Evolutionary conservation across 768 basidiomycete genomes (phyloP), one percentile per base, ranked within the genome.

Genomic region (Wakefieldia striispora): DNA sequence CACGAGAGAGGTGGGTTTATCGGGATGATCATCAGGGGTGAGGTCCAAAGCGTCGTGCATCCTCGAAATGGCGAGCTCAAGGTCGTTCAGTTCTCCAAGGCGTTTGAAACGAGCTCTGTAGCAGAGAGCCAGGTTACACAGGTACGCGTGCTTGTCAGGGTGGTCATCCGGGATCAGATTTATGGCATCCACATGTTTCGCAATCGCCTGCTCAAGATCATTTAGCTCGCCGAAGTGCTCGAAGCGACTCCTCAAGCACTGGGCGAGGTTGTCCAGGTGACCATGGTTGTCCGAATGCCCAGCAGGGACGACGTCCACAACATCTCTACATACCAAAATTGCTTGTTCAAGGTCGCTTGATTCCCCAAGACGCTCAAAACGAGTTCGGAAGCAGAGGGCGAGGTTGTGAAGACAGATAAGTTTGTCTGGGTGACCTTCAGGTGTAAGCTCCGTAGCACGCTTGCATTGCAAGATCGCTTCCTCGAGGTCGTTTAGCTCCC

Each of bases 61-160:
- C 7, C n/a, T 40, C 21, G 13, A 47, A 14, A 55, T 40, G 9
- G 51, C 51, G 1, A 33, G 14, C 16, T 48, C 46, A 2, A 55
- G 19, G 9, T 54, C 46, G 0, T 1, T 19, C 3, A 33, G 3
- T 10, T 38, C 24, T 17, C 34, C 31, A 12, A 48, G 6, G n/a
- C 17, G n/a, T 24, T 34, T 4, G 24, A 55, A 55, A 27, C 42
- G 52, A 23, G 21, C 2, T 0, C 9, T 3, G 10, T 44, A 11
- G 20, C 13, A 2, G 1, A 3, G 29, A 1, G 20, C 35, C 1
- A 49, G 46, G 9, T 24, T 38, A 23, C 2, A 20, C 17, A 49
- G 10, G 13, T 4, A 5, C 1, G 1, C 9, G 4, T 35, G 36
- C 21, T 24, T 49, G 42, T 29, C 0, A 9, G 41, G 42, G 29